These are phyloP conservation scores for Trametes elegans DNA, from an alignment of 768 basidiomycete species.

Conservation along the genomic window DNA sequence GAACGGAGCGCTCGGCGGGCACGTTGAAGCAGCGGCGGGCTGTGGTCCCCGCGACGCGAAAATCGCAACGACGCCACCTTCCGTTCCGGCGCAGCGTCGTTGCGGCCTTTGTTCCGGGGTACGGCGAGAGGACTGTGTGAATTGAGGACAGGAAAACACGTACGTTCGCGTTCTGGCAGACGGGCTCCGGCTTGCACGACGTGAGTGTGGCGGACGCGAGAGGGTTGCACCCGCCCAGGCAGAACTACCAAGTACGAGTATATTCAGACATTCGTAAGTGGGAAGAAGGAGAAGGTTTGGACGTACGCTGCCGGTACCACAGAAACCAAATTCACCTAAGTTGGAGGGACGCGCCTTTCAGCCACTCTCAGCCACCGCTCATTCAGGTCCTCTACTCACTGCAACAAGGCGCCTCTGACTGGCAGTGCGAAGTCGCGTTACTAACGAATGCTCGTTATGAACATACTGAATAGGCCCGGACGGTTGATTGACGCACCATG, in stretches of 20 bases:
- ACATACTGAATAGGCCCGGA: no score
- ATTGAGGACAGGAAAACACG: constrained; percentile 24
- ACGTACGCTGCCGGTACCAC: constrained; percentile 43
- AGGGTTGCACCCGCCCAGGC: constrained; percentile 86
- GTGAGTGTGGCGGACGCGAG: constrained; percentile 57
- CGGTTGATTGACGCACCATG: constrained; percentile 12
- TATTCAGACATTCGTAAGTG: not conserved
- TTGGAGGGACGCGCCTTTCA: not conserved
- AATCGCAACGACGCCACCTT: not conserved
- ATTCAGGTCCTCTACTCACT: constrained; percentile 31
- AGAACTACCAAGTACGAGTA: constrained; percentile 66
- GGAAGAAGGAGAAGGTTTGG: not conserved
- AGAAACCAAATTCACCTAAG: constrained; percentile 54
- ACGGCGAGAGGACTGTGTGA: not conserved
- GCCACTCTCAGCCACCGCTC: not conserved
- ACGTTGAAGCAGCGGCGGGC: not conserved
- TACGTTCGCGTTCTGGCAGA: constrained; percentile 65
- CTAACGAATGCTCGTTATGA: no score
- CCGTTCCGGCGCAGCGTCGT: not conserved
- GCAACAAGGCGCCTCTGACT: constrained; percentile 42
- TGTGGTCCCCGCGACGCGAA: not conserved
- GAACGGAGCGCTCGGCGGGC: not conserved
- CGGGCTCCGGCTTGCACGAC: constrained; percentile 70
- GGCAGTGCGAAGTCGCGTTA: constrained; percentile 37
- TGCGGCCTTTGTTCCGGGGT: not conserved